Conservation (phyloP, 2,329 filamentous ascomycete species). For the Talaromyces sp. region DNA sequence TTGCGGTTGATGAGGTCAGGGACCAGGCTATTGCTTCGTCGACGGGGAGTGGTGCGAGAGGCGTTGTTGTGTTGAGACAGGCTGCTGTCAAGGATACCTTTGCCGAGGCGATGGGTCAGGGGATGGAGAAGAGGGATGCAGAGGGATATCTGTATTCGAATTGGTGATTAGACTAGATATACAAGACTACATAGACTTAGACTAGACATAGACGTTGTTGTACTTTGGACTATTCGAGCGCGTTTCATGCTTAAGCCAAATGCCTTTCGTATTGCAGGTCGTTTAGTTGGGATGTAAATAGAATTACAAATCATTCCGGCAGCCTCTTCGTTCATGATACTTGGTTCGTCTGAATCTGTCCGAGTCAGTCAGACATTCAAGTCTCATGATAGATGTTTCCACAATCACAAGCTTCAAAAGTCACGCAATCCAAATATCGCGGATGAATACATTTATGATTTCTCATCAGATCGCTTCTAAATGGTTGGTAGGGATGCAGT, state of each 20-base stretch:
- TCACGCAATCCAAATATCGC: neutral
- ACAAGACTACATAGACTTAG: neutral
- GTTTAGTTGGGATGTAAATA: neutral
- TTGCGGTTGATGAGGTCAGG: constrained; percentile 15
- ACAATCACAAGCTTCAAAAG: neutral
- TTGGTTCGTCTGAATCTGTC: neutral
- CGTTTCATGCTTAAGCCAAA: neutral
- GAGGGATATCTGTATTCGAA: constrained; percentile 15
- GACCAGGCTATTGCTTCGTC: constrained; percentile 13
- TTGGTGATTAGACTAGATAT: constrained; percentile 10
- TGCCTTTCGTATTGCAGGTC: neutral
- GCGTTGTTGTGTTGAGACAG: constrained; percentile 2
- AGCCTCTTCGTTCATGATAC: neutral
- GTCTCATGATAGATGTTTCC: neutral
- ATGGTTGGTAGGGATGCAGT: neutral
- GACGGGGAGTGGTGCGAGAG: constrained; percentile 15
- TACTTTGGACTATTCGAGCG: neutral
- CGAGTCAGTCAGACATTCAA: neutral
- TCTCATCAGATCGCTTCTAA: constrained; percentile 28
- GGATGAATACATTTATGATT: constrained; percentile 20
- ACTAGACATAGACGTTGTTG: neutral
- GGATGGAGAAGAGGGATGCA: constrained; percentile 16
- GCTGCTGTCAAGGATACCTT: constrained; percentile 13
- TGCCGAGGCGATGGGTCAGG: constrained; percentile 17
- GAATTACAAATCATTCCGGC: neutral